Evolutionary conservation across 2,329 filamentous ascomycete species (phyloP), one percentile per base, ranked within the genome.

Genomic region (Orbilia javanica): DNA sequence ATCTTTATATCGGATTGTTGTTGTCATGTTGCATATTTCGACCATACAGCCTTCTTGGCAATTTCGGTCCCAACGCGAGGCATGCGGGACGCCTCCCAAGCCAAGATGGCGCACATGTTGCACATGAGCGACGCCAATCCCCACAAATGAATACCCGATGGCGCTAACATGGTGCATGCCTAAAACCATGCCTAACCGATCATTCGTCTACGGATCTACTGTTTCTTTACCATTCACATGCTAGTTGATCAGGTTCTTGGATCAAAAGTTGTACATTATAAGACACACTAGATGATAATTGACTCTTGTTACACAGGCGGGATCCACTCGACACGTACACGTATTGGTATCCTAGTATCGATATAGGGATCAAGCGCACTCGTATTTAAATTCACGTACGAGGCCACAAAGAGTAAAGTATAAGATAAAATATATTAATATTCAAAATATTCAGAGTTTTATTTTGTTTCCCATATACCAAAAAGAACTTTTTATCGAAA

Each of bases 21-120:
- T 73, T 73, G 68, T 65, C 46, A 20, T 66, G 69, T 73, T 73
- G 69, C 60, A 73, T 73, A 66, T 65, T 50, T 50, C 25, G 8
- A 7, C 22, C 22, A 25, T 50, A 10, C 46, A 13, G 13, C 20
- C 10, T 50, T 50, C 4, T 46, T 18, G 42, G 42, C 42, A n/a
- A n/a, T n/a, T 46, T 20, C 25, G 18, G 29, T 29, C 22, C 29
- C 29, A 57, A 60, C 55, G 10, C 34, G 42, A 42, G 39, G 13
- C 11, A 20, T 13, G 8, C 13, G 25, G 10, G 52, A 55, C 52
- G 22, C 48, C 50, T n/a, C 25, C 10, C 25, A 57, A 36, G n/a
- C 52, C 52, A 57, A 39, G 27, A 31, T 55, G 52, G 52, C 52
- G 52, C 22, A 50, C 34, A 60, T 18, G 5, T 22, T 34, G 34